Base-by-base conservation (phyloP, 352 stramenopile species). In the Achlya hypogyna region DNA sequence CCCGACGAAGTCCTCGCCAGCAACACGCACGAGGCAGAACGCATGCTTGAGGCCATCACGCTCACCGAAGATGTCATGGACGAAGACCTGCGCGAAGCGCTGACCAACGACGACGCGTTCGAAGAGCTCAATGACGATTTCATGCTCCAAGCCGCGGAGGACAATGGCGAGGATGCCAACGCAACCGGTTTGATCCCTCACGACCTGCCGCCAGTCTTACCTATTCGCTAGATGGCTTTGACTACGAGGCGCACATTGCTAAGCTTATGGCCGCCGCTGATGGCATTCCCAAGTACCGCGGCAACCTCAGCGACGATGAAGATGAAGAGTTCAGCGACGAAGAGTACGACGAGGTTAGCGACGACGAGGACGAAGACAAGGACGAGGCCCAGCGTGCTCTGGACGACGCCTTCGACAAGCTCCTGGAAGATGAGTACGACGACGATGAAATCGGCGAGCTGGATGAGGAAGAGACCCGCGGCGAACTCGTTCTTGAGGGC, bases 81-180 rank as follows among this genome's bases (percentile, higher is more conserved):
- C 63, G 68, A 76, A 10, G 89, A 97, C 38, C 56, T 97, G 42
- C 76, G 83, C 35, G 86, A 95, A 65, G 88, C 83, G 31, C 72
- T 95, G n/a, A 72, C 88, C 63, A 90, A 94, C 65, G 79, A 91
- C 63, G 73, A 79, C 29, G 85, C 80, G 20, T 95, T 94, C 62
- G 88, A 96, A 64, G 75, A 93, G 65, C 74, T 98, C 22, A 85
- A 97, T 68, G 92, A 98, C 63, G 89, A 97, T 62, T 98, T 98
- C 53, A 75, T 98, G 68, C 49, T 77, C 38, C 84, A 96, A 63
- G 89, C 89, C 0, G 77, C 85, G 20, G 47, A 71, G 27, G 77
- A 87, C 18, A 76, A 79, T 25, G 59, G 51, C 0, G 77, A 88
- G 3, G 72, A 70, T 18, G 69, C 52, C 32, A 69, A 27, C 0